Percentiles rank a stretch among this genome's conserved stretches.
phyloP scores from a whole-genome alignment of 805 yeast genomes.

The Saturnispora serradocipensis region DNA sequence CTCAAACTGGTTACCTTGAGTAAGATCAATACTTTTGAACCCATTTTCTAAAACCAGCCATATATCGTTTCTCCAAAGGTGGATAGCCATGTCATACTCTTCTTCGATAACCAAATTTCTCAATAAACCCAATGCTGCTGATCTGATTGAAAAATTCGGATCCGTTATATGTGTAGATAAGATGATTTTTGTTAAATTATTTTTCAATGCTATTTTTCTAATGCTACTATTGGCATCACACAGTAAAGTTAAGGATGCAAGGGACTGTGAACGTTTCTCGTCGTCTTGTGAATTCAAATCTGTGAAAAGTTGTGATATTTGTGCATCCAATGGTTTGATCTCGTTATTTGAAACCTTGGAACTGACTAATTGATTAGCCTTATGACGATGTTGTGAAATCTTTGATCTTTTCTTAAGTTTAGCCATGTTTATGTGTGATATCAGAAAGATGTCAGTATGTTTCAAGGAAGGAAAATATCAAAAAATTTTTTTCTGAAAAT shows the following conservation, averaged over 20 bases:
- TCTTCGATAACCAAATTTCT: conserved; percentile 78
- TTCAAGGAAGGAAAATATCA: background rate
- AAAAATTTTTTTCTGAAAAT: background rate
- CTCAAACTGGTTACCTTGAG: background rate
- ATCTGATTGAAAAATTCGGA: background rate
- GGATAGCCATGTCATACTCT: conserved; percentile 72
- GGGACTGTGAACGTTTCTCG: background rate
- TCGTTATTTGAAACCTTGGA: background rate
- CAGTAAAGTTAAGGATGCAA: conserved; percentile 1
- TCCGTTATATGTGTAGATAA: conserved; percentile 22
- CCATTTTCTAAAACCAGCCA: conserved; percentile 53
- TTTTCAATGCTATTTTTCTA: conserved; percentile 59
- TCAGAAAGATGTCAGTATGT: background rate
- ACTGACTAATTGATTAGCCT: conserved; percentile 7
- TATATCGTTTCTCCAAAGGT: conserved; percentile 69
- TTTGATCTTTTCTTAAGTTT: conserved; percentile 63
- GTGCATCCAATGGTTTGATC: conserved; percentile 1
- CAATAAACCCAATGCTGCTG: conserved; percentile 57
- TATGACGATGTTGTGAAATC: conserved; percentile 29
- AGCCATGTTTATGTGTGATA: conserved; percentile 41
- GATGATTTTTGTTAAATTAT: conserved; percentile 55
- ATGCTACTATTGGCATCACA: conserved; percentile 38
- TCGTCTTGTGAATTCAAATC: conserved; percentile 32
- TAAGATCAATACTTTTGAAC: conserved; percentile 31
- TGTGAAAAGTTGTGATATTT: conserved; percentile 1